A percentile compares a stretch with the other conserved stretches of the same genome.
These are phyloP conservation scores for Tarenaya hassleriana DNA, from an alignment of 345 rosid species.

Conservation along the genomic window DNA sequence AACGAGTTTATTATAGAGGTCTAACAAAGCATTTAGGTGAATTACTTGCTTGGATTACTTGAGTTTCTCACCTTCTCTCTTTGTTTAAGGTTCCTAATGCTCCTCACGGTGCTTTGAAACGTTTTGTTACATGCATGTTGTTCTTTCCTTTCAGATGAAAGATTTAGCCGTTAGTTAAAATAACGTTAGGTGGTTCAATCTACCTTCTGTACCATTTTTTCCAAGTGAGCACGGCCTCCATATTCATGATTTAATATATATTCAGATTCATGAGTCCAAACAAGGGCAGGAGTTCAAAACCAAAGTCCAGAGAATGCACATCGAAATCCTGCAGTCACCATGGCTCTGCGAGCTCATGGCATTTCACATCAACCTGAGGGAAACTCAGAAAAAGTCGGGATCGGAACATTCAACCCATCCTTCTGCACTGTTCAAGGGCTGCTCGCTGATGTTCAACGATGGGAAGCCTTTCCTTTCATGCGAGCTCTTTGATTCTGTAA, in stretches of 20 bases:
- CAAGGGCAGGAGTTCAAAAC: slow-evolving; percentile 95
- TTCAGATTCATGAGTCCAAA: slow-evolving; percentile 76
- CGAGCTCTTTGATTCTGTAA: slow-evolving; percentile 68
- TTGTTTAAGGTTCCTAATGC: too few species aligned
- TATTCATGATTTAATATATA: slow-evolving; percentile 11
- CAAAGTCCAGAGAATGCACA: slow-evolving; percentile 70
- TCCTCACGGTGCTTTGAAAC: too few species aligned
- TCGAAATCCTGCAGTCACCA: slow-evolving; percentile 90
- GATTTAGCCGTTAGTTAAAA: too few species aligned
- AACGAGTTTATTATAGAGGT: background rate
- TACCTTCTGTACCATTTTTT: background rate
- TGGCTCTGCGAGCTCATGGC: slow-evolving; percentile 95
- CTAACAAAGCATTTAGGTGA: too few species aligned
- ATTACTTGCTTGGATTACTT: too few species aligned
- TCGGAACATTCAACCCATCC: slow-evolving; percentile 22
- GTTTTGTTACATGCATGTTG: too few species aligned
- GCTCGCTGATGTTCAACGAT: slow-evolving; percentile 50
- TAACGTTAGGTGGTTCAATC: too few species aligned
- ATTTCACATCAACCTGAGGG: slow-evolving; percentile 76
- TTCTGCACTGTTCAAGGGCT: slow-evolving; percentile 58
- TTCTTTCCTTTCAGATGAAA: too few species aligned
- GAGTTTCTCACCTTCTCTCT: too few species aligned
- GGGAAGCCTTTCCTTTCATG: slow-evolving; percentile 74
- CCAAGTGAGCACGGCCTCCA: background rate
- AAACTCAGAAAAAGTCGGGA: slow-evolving; percentile 36